Percentiles rank a stretch among this genome's conserved stretches.
These are phyloP conservation scores for Colletotrichum nymphaeae DNA, from an alignment of 2,329 filamentous ascomycete species.

Conservation along the genomic window DNA sequence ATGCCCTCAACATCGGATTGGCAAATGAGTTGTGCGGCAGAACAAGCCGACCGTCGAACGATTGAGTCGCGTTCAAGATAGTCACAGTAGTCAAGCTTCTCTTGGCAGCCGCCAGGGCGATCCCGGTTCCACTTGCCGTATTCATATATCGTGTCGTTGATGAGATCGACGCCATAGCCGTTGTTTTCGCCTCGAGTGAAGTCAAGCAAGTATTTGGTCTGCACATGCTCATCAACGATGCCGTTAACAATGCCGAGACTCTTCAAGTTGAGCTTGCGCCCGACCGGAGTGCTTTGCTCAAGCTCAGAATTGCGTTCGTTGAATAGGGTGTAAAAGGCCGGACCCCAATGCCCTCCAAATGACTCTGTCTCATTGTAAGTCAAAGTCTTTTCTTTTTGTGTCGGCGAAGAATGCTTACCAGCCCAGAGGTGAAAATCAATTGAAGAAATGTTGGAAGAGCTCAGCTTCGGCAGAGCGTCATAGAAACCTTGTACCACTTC, in stretches of 20 bases:
- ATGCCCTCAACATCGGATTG: slow-evolving; percentile 59
- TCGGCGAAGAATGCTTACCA: background rate
- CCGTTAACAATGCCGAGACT: slow-evolving; percentile 44
- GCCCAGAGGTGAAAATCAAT: slow-evolving; percentile 17
- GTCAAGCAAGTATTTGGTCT: slow-evolving; percentile 7
- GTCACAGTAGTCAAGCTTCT: slow-evolving; percentile 18
- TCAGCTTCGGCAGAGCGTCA: slow-evolving; percentile 13
- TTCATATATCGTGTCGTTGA: slow-evolving; percentile 10
- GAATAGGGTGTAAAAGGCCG: slow-evolving; percentile 1
- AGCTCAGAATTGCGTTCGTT: slow-evolving; percentile 14
- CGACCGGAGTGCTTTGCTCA: background rate
- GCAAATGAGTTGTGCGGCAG: background rate
- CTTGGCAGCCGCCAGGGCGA: slow-evolving; percentile 15
- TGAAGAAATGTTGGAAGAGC: slow-evolving; percentile 4
- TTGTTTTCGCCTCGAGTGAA: background rate
- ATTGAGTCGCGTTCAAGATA: slow-evolving; percentile 1
- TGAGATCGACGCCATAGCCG: too few relatives aligned
- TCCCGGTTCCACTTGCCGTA: slow-evolving; percentile 20
- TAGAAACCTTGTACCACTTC: slow-evolving; percentile 20
- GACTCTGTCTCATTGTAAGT: background rate
- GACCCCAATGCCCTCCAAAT: slow-evolving; percentile 15
- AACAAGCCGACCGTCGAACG: background rate
- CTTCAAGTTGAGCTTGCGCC: slow-evolving; percentile 13
- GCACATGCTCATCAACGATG: background rate
- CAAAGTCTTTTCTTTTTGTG: background rate